Percentiles rank a stretch among this genome's conserved stretches.
Conservation (phyloP, 2,329 filamentous ascomycete species). For the Rosellinia necatrix region DNA sequence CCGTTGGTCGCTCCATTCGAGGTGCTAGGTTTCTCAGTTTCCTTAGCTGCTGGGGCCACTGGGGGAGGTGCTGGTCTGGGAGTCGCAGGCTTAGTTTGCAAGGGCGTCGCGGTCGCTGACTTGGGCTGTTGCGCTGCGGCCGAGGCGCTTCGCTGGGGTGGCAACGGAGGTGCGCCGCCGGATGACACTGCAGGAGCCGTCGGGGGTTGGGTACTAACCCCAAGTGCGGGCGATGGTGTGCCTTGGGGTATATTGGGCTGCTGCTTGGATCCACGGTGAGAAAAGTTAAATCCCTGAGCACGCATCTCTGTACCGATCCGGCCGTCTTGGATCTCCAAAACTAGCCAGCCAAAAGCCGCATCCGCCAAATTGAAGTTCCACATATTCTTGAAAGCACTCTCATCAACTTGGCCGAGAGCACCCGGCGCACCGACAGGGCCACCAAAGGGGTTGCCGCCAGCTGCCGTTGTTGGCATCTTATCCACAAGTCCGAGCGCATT, state of each 20-base stretch:
- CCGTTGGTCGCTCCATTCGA: slow-evolving; percentile 60
- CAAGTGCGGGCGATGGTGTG: slow-evolving; percentile 45
- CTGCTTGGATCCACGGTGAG: slow-evolving; percentile 88
- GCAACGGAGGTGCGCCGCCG: slow-evolving; percentile 40
- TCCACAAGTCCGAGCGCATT: slow-evolving; percentile 93
- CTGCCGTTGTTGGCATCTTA: slow-evolving; percentile 95
- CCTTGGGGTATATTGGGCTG: slow-evolving; percentile 49
- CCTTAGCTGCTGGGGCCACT: slow-evolving; percentile 51
- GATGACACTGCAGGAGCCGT: slow-evolving; percentile 37
- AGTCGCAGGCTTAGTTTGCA: slow-evolving; percentile 51
- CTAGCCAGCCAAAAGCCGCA: slow-evolving; percentile 94
- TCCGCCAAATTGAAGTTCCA: slow-evolving; percentile 99
- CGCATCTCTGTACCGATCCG: slow-evolving; percentile 98
- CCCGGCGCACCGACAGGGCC: slow-evolving; percentile 75
- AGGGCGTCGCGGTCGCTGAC: slow-evolving; percentile 50
- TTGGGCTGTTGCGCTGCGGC: slow-evolving; percentile 47
- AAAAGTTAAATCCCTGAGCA: slow-evolving; percentile 98
- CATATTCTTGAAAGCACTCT: slow-evolving; percentile 99
- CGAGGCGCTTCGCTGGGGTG: slow-evolving; percentile 43
- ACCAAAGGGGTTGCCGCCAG: slow-evolving; percentile 95
- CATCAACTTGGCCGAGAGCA: slow-evolving; percentile 86
- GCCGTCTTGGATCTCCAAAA: slow-evolving; percentile 92
- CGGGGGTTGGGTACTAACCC: slow-evolving; percentile 39
- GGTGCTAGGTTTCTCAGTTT: slow-evolving; percentile 59
- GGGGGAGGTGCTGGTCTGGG: slow-evolving; percentile 49